Evolutionary conservation across 2,329 filamentous ascomycete species (phyloP), one percentile per base, ranked within the genome.

Genomic region (Ophiocordyceps sinensis): DNA sequence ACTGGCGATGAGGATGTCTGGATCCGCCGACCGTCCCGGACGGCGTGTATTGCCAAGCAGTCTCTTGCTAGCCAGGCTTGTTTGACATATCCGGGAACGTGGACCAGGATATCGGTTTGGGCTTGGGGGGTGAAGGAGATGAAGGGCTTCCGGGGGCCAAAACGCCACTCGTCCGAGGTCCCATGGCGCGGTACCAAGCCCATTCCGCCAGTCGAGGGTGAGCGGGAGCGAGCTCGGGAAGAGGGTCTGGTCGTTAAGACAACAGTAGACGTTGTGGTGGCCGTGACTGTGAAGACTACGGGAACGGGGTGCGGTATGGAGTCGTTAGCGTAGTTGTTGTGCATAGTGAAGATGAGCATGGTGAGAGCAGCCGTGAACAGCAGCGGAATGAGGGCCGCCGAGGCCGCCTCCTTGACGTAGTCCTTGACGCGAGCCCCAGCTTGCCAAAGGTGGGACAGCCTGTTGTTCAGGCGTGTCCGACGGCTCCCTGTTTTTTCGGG

Each of bases 21-120:
- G 38, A 78, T 62, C 30, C 59, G 56, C 29, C 61, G 51, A 13
- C 65, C 61, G 4, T 63, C 68, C 36, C 73, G 68, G 34, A 65
- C 68, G 21, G 76, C 70, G 21, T 71, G 67, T 40, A 79, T 66
- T 40, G 66, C 62, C 45, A 79, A 66, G 28, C 75, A 75, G 28
- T 73, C 67, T 49, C 68, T 73, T 4, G 67, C 62, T 37, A 77
- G 62, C 73, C 74, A 79, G 23, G 60, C 36, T 64, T 65, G 54
- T 69, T 77, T 50, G 62, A 69, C 37, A 53, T 59, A 38, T 31
- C 62, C 58, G 3, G 72, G 67, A 12, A 79, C 68, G 39, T 65
- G 68, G 39, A 79, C 64, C 39, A 77, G 53, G 28, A 79, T 67
- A 44, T 73, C 66, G 41, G 68, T 66, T 41, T 63, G 60, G 43